A percentile compares a stretch with the other conserved stretches of the same genome.
Evolutionary conservation across 495 filamentous ascomycete genomes (phyloP).

Genomic region (Paragyromitra xinjiangensis): DNA sequence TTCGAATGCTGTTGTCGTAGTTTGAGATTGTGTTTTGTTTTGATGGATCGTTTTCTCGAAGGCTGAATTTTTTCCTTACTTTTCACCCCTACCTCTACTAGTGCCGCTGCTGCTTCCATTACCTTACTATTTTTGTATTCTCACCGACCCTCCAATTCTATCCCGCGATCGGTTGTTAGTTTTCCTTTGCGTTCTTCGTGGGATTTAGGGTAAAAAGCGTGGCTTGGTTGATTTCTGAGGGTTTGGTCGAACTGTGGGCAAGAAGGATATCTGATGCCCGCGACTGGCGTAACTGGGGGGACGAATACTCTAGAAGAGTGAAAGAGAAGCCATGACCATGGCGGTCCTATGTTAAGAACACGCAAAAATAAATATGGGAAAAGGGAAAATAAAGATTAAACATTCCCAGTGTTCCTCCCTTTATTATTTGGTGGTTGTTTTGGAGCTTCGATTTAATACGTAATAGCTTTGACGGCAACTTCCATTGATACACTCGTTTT

Average conservation of each 20-base stretch:
- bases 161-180: conserved; percentile 32
- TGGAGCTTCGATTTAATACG: not conserved
- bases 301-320: conserved; percentile 41
- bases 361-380: conserved; percentile 26
- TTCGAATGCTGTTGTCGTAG: conserved; percentile 17
- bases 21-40: conserved; percentile 33
- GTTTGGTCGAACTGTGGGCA: conserved; percentile 36
- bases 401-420: not conserved
- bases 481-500: not conserved
- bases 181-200: conserved; percentile 51
- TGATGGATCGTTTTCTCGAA: conserved; percentile 35
- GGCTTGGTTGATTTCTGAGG: conserved; percentile 52
- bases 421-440: not conserved
- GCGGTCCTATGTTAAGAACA: conserved; percentile 42
- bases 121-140: conserved; percentile 51
- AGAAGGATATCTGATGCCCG: conserved; percentile 29
- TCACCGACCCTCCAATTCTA: conserved; percentile 40
- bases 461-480: not conserved
- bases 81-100: conserved; percentile 24
- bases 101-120: conserved; percentile 22
- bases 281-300: conserved; percentile 37
- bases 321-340: conserved; percentile 41
- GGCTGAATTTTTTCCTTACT: conserved; percentile 22
- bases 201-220: conserved; percentile 50
- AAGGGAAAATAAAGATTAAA: conserved; percentile 19